Evolutionary conservation across 805 yeast species (phyloP).

Genomic region (Lipomyces yamadae): DNA sequence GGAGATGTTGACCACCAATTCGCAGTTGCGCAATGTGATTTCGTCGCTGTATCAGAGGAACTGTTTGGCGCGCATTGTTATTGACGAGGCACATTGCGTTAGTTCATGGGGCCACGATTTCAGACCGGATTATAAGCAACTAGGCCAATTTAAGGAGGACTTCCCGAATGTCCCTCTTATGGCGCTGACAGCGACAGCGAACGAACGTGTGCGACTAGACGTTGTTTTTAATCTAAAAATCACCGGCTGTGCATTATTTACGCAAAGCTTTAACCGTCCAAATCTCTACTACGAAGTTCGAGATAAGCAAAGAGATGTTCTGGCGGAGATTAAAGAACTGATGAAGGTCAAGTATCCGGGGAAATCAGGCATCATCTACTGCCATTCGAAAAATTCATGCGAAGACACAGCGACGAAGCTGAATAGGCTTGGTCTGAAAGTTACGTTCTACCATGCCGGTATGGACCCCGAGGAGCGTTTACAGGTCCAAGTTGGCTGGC

Average conservation of each 20-base stretch:
- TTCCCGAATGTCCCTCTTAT: slow-evolving; percentile 86
- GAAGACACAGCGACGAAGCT: slow-evolving; percentile 76
- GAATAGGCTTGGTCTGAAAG: slow-evolving; percentile 59
- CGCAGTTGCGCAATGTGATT: slow-evolving; percentile 68
- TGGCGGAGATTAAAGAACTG: slow-evolving; percentile 64
- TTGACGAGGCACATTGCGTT: slow-evolving; percentile 98
- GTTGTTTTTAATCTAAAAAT: slow-evolving; percentile 77
- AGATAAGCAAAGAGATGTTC: slow-evolving; percentile 61
- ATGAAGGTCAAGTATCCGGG: slow-evolving; percentile 57
- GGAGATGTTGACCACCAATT: slow-evolving; percentile 85
- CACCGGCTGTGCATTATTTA: slow-evolving; percentile 59
- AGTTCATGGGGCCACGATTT: slow-evolving; percentile 99
- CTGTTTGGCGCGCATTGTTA: slow-evolving; percentile 80
- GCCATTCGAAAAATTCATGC: slow-evolving; percentile 88
- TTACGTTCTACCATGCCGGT: slow-evolving; percentile 93
- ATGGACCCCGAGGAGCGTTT: slow-evolving; percentile 77
- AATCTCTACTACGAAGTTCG: slow-evolving; percentile 80
- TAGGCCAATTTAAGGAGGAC: slow-evolving; percentile 69
- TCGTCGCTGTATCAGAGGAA: slow-evolving; percentile 58
- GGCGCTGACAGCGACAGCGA: slow-evolving; percentile 98
- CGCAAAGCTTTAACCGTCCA: slow-evolving; percentile 90
- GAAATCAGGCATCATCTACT: slow-evolving; percentile 86
- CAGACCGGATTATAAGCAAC: slow-evolving; percentile 89
- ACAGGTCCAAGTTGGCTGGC: slow-evolving; percentile 82
- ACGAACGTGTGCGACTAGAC: slow-evolving; percentile 84